Base-by-base conservation (phyloP, 2,329 filamentous ascomycete species). In the Xylaria digitata region DNA sequence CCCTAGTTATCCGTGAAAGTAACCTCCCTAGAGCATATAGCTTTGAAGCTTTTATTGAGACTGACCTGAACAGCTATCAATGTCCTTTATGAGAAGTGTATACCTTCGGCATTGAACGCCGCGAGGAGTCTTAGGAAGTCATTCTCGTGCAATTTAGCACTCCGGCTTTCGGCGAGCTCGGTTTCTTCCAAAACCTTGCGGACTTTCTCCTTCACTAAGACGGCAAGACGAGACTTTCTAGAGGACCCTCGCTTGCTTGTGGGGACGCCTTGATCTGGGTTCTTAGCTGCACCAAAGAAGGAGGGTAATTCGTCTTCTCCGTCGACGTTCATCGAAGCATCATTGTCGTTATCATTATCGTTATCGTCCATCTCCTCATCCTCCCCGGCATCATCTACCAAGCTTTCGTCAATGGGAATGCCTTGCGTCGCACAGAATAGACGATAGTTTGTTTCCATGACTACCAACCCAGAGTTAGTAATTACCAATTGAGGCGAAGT, bases 381-480 rank as follows among this genome's bases (percentile, higher is more conserved):
- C 17, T 75, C 75, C 5, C 78, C 82, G 7, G 75, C 80, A 15
- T 82, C 83, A 3, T 83, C 82, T 0, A 82, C 80, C 2, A 85
- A 69, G 3, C 85, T 86, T 67, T 95, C 93, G 65, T 97, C 92
- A 6, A 97, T 79, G 0, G 88, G 80, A 17, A 97, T 88, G 74
- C 94, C 90, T 75, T 97, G 92, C 79, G 96, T 90, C 43, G 94
- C 92, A 78, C 94, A 97, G 86, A 90, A 98, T 2, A 94, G 91
- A 69, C 92, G 86, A 81, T 97, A 98, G 79, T 98, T 98, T 71
- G 87, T 84, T 80, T 96, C 93, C 21, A 97, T 82, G 85, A 97
- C 76, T 97, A 85, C 26, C 11, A 26, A 26, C 1, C 97, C 91
- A 92, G 64, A 89, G 94, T 17, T 92, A 91, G 58, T 30, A 61